Base-by-base conservation (phyloP, 2,329 filamentous ascomycete species). In the Fusarium piperis region DNA sequence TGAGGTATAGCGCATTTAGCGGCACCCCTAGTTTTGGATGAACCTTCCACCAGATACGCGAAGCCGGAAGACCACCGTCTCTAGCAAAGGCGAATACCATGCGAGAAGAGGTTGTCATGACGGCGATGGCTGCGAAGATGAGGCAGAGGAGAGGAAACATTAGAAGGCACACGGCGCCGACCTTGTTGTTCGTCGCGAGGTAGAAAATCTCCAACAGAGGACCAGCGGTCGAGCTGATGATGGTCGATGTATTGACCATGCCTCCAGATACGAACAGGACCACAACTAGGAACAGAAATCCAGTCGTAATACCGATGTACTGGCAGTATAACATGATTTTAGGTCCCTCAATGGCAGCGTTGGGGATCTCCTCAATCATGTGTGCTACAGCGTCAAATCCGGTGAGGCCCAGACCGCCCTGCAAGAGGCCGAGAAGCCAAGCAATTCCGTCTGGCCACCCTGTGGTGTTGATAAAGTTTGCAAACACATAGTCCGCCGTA, bases 61-160 rank as follows among this genome's bases (percentile, higher is more conserved):
- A 90, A 38, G 85, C 85, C 0, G 91, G 91, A 8, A 94, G 85
- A 12, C 91, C 92, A 3, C 91, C 88, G 65, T 94, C 92, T 26
- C 80, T 70, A 7, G 79, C 90, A 69, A 93, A 92, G 0, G 91
- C 91, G 74, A 90, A 92, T 10, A 88, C 88, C 87, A 92, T 92
- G 9, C 90, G 86, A 35, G 85, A 88, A 35, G 86, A 89, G 0
- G 90, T 92, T 1, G 90, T 91, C 88, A 92, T 89, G 73, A 92
- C 88, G 4, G 85, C 86, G 4, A 86, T 90, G 3, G 87, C 87
- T 2, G 90, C 89, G 75, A 93, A 92, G 3, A 91, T 80, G 56
- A 91, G 84, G 74, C 90, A 92, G 3, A 91, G 74, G 2, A 92
- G 80, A 0, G 90, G 90, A 60, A 92, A 91, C 83, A 93, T 89